These are phyloP conservation scores for Nematocida sp. DNA, from an alignment of 371 early-diverging fungal genomes.

Conservation along the genomic window DNA sequence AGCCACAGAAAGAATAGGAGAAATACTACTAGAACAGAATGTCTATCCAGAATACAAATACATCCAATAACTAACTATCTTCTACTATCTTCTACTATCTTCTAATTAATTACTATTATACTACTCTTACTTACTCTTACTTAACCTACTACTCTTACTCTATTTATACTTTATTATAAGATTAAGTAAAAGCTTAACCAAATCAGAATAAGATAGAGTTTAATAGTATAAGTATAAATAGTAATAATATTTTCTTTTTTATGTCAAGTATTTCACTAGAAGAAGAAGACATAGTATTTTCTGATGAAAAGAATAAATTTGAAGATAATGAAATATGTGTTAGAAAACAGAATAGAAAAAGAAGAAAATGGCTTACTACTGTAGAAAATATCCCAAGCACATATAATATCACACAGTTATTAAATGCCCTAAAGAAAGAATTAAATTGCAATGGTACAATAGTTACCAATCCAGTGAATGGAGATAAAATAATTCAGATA, in stretches of 20 bases:
- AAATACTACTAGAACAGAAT: no score
- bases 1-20: no score
- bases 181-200: no score
- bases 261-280: background rate
- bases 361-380: slow-evolving; percentile 85
- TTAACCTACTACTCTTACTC: no score
- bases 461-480: slow-evolving; percentile 77
- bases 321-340: slow-evolving; percentile 51
- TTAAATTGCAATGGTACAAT: slow-evolving; percentile 90
- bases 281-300: slow-evolving; percentile 32
- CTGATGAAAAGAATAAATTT: slow-evolving; percentile 28
- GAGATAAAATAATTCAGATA: slow-evolving; percentile 73
- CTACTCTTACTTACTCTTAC: no score
- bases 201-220: no score
- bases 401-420: slow-evolving; percentile 75
- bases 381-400: slow-evolving; percentile 78
- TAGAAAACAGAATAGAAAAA: slow-evolving; percentile 88
- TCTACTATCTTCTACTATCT: no score
- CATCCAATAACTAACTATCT: no score
- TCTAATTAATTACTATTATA: no score
- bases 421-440: slow-evolving; percentile 84
- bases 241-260: slow-evolving; percentile 40
- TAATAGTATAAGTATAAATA: no score
- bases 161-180: no score
- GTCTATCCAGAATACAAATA: no score